These are phyloP conservation scores for Lithohypha guttulata DNA, from an alignment of 2,329 filamentous ascomycete species.

Conservation along the genomic window DNA sequence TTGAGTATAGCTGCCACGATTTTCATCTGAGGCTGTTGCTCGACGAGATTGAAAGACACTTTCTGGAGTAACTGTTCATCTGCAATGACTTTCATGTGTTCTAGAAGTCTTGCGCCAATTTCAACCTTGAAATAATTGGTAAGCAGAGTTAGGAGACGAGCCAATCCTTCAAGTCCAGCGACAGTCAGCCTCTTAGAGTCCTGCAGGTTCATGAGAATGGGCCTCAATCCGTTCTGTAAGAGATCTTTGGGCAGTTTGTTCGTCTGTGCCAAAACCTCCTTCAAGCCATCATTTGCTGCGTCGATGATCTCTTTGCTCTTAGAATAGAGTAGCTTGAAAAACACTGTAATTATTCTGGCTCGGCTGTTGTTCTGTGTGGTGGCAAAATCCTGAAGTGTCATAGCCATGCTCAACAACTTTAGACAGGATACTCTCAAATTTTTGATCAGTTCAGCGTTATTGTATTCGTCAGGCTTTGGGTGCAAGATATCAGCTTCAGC, in stretches of 20 bases:
- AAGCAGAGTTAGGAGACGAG: constrained; percentile 75
- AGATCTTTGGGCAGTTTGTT: constrained; percentile 92
- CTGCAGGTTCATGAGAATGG: constrained; percentile 92
- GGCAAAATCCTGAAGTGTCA: constrained; percentile 84
- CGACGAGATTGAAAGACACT: constrained; percentile 87
- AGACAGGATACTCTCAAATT: constrained; percentile 88
- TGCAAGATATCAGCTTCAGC: constrained; percentile 87
- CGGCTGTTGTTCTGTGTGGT: constrained; percentile 53
- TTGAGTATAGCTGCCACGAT: constrained; percentile 91
- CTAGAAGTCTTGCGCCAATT: constrained; percentile 83
- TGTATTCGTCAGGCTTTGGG: constrained; percentile 84
- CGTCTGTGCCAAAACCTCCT: constrained; percentile 75
- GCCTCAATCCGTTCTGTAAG: constrained; percentile 82
- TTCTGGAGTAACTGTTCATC: constrained; percentile 71
- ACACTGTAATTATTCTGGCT: constrained; percentile 73
- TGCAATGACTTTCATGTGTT: constrained; percentile 85
- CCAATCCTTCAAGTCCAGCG: constrained; percentile 81
- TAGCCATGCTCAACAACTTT: constrained; percentile 81
- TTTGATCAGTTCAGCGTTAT: constrained; percentile 90
- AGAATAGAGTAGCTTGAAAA: constrained; percentile 95
- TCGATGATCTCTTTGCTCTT: constrained; percentile 87
- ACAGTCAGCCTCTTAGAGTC: constrained; percentile 84
- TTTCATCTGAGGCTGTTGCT: constrained; percentile 87
- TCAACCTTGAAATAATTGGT: constrained; percentile 99
- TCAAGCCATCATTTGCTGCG: constrained; percentile 81